These are phyloP conservation scores for Colletotrichum tamarilloi DNA, from an alignment of 2,329 filamentous ascomycete genomes.

Conservation along the genomic window DNA sequence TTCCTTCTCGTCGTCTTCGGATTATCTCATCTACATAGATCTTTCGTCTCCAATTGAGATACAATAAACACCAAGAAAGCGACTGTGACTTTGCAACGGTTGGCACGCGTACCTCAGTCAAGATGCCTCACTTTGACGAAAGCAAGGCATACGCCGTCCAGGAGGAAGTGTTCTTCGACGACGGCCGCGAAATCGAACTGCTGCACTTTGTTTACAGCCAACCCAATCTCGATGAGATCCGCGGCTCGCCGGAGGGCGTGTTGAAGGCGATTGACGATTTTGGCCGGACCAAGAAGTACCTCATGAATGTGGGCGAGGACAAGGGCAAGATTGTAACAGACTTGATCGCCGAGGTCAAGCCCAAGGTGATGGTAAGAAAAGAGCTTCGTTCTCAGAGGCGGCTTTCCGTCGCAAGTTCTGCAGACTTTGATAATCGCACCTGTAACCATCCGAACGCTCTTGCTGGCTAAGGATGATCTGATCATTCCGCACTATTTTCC, in stretches of 20 bases:
- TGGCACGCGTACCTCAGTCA: not conserved
- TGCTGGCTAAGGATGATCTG: not conserved
- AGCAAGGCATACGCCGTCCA: conserved; percentile 54
- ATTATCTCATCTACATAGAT: not conserved
- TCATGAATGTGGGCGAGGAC: conserved; percentile 83
- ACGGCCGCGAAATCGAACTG: conserved; percentile 80
- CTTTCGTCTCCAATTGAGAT: not conserved
- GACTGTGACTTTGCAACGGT: not conserved
- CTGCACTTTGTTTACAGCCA: conserved; percentile 75
- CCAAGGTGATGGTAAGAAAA: conserved; percentile 68
- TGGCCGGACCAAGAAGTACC: conserved; percentile 69
- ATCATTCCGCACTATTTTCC: too few species aligned
- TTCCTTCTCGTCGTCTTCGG: not conserved
- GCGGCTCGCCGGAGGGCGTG: conserved; percentile 72
- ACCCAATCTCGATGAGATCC: conserved; percentile 70
- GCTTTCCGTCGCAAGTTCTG: not conserved
- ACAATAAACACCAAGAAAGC: not conserved
- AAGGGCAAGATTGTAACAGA: conserved; percentile 79
- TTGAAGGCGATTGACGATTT: conserved; percentile 78
- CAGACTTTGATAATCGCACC: not conserved
- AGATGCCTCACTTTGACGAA: conserved; percentile 45
- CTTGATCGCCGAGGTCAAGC: conserved; percentile 74
- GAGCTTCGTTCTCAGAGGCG: not conserved
- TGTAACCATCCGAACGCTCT: not conserved
- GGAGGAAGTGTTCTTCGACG: conserved; percentile 65